phyloP scores from a whole-genome alignment of 306 rosid genomes.

The Sphenostylis stenocarpa region DNA sequence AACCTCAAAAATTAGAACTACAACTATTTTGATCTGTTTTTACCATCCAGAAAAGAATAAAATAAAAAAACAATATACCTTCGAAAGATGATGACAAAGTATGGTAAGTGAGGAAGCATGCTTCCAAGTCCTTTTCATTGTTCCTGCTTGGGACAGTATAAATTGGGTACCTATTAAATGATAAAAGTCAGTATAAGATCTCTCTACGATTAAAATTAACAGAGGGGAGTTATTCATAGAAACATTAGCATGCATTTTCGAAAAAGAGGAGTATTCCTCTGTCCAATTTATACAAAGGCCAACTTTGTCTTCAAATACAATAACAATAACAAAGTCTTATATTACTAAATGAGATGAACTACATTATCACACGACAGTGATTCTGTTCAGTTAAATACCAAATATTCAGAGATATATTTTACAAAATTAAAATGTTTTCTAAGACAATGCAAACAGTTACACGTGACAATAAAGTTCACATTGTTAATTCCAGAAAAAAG shows the following conservation, averaged over 20 bases:
- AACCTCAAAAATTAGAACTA: neutral
- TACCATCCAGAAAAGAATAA: neutral
- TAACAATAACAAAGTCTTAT: neutral
- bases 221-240: too few species aligned
- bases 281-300: neutral
- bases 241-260: neutral
- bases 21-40: conserved; percentile 3
- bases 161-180: conserved; percentile 69
- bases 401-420: neutral
- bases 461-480: conserved; percentile 3
- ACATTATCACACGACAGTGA: neutral
- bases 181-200: conserved; percentile 1
- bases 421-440: neutral
- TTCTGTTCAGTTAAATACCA: neutral
- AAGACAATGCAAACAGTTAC: conserved; percentile 11
- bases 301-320: conserved; percentile 1
- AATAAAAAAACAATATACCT: conserved; percentile 43
- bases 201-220: conserved; percentile 7
- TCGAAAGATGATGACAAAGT: conserved; percentile 75
- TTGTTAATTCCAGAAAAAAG: too few species aligned
- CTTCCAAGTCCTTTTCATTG: conserved; percentile 61
- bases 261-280: neutral
- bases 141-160: conserved; percentile 63
- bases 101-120: conserved; percentile 83
- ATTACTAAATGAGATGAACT: neutral